Percentiles rank a stretch among this genome's conserved stretches.
phyloP scores from a whole-genome alignment of 139 green algal species.

The Pseudopediastrum boryanum region DNA sequence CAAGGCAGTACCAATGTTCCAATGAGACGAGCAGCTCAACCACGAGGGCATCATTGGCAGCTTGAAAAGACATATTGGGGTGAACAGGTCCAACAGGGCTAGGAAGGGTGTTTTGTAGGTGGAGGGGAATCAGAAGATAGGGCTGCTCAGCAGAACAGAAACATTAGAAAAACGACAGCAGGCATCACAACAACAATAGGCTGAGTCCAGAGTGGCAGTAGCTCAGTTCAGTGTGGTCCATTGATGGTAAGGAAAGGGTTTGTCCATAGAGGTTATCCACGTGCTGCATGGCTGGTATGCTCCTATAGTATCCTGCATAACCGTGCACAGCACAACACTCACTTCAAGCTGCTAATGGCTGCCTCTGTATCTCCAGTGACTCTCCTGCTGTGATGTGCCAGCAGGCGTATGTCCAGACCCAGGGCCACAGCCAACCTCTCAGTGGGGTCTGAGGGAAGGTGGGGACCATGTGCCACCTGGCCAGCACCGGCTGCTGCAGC shows the following conservation, averaged over 20 bases:
- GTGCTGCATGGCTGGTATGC: not conserved
- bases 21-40: too few relatives aligned
- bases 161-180: too few relatives aligned
- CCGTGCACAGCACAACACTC: not conserved
- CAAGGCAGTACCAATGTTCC: too few relatives aligned
- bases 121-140: too few relatives aligned
- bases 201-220: not conserved
- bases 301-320: not conserved
- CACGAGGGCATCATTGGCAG: too few relatives aligned
- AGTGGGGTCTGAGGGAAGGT: conserved; percentile 12
- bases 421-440: conserved; percentile 29
- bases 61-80: too few relatives aligned
- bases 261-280: not conserved
- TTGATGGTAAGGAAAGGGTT: not conserved
- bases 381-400: conserved; percentile 24
- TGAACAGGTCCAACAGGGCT: too few relatives aligned
- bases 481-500: not conserved
- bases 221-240: not conserved
- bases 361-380: not conserved
- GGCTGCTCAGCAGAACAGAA: too few relatives aligned
- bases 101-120: too few relatives aligned
- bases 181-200: too few relatives aligned
- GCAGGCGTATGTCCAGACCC: conserved; percentile 20
- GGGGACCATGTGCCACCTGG: not conserved
- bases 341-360: conserved; percentile 9